These are phyloP conservation scores for Fraxinus anomala DNA, from an alignment of 257 asterid genomes.

Conservation along the genomic window DNA sequence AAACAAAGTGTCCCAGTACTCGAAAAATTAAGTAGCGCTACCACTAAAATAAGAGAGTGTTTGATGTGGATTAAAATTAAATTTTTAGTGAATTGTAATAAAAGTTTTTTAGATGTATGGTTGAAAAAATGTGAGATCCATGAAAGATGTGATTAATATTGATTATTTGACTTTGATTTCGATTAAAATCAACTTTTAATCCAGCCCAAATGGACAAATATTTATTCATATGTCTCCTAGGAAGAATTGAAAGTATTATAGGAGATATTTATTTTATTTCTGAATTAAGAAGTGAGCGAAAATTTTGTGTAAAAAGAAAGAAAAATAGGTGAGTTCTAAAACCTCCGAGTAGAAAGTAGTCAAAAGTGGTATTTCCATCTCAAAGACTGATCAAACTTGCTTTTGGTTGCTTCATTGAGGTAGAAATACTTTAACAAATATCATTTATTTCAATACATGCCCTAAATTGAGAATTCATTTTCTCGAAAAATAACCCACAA, in stretches of 20 bases:
- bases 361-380: constrained; percentile 29
- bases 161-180: no score
- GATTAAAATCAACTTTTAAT: no score
- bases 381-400: constrained; percentile 20
- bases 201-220: no score
- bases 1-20: neutral
- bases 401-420: constrained; percentile 8
- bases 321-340: constrained; percentile 2
- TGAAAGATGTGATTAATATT: no score
- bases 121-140: no score
- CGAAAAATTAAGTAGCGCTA: neutral
- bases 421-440: neutral
- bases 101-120: no score
- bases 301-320: neutral
- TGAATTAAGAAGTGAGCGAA: neutral
- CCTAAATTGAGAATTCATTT: neutral
- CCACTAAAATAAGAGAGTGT: no score
- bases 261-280: neutral
- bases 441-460: neutral
- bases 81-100: no score
- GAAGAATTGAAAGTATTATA: no score
- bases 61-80: no score
- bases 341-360: constrained; percentile 27
- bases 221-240: no score
- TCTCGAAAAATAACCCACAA: neutral